Evolutionary conservation across 768 basidiomycete genomes (phyloP).

Genomic region (Calocybe gangraenosa): DNA sequence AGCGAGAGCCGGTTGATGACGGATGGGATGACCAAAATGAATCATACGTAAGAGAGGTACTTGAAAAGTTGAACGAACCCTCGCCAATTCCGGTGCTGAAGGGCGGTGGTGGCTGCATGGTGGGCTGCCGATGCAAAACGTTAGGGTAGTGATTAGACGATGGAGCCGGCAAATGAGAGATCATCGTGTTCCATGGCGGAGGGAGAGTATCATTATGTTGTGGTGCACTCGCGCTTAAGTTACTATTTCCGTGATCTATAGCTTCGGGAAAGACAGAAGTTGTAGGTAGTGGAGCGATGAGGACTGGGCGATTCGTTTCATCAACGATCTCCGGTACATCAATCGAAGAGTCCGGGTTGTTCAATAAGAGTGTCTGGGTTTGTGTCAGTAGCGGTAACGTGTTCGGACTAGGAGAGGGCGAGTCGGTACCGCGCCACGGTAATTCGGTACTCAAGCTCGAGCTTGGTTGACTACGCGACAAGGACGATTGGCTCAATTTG

Average conservation of each 20-base stretch:
- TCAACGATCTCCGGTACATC: conserved; percentile 7
- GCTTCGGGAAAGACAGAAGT: conserved; percentile 4
- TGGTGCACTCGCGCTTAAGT: background rate
- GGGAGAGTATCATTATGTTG: conserved; percentile 1
- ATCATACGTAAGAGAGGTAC: conserved; percentile 50
- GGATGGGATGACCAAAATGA: conserved; percentile 61
- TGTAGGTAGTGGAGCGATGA: background rate
- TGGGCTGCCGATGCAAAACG: conserved; percentile 8
- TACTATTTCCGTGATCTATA: background rate
- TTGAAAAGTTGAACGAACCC: conserved; percentile 24
- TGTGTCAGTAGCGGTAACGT: background rate
- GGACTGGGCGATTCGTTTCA: conserved; percentile 11
- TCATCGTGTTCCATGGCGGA: conserved; percentile 7
- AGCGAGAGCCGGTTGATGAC: conserved; percentile 15
- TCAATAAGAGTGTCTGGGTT: background rate
- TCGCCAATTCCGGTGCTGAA: conserved; percentile 4
- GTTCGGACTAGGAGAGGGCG: conserved; percentile 1
- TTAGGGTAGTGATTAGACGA: conserved; percentile 14
- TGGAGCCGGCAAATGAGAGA: conserved; percentile 8
- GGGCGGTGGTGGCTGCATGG: conserved; percentile 6
- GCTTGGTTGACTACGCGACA: conserved; percentile 9
- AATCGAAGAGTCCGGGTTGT: too few species aligned
- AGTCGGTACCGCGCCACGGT: background rate
- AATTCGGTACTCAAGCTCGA: conserved; percentile 4
- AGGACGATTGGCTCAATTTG: conserved; percentile 14